Conservation (phyloP, 352 stramenopile genomes). For the Phytopythium mirpurense region DNA sequence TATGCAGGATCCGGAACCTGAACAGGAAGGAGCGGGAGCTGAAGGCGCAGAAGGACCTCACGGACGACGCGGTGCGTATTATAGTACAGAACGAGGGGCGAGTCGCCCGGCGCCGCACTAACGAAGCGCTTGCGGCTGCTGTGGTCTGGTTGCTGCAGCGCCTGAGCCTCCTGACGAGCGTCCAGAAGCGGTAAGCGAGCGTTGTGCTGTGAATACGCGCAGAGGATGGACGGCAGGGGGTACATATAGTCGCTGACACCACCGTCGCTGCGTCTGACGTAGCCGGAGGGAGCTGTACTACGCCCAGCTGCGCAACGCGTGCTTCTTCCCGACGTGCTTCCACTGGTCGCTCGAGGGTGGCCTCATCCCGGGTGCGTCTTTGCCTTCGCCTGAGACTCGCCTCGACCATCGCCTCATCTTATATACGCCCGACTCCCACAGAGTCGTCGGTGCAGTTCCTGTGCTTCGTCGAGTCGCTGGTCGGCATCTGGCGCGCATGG, state of each 20-base stretch:
- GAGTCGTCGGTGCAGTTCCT: constrained; percentile 69
- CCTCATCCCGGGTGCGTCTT: constrained; percentile 48
- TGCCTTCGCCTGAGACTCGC: too few species aligned
- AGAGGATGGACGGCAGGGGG: too few species aligned
- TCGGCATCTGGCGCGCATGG: constrained; percentile 77
- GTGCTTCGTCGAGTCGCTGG: constrained; percentile 55
- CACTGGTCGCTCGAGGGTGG: constrained; percentile 77
- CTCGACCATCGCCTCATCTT: too few species aligned
- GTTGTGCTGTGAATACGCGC: too few species aligned
- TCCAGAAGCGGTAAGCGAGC: constrained; percentile 35
- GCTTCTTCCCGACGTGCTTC: constrained; percentile 71
- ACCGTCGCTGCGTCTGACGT: neutral
- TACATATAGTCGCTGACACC: too few species aligned
- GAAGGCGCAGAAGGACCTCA: constrained; percentile 37
- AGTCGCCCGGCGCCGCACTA: neutral
- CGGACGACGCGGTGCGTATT: constrained; percentile 40
- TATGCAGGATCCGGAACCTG: constrained; percentile 48
- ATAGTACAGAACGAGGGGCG: neutral
- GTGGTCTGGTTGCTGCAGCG: constrained; percentile 16
- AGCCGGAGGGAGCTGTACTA: constrained; percentile 75
- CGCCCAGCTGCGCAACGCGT: constrained; percentile 75
- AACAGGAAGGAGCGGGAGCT: constrained; percentile 57
- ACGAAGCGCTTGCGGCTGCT: neutral
- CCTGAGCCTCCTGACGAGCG: constrained; percentile 25
- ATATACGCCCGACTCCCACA: constrained; percentile 9